Evolutionary conservation across 306 rosid species (phyloP).

Genomic region (Geum urbanum): DNA sequence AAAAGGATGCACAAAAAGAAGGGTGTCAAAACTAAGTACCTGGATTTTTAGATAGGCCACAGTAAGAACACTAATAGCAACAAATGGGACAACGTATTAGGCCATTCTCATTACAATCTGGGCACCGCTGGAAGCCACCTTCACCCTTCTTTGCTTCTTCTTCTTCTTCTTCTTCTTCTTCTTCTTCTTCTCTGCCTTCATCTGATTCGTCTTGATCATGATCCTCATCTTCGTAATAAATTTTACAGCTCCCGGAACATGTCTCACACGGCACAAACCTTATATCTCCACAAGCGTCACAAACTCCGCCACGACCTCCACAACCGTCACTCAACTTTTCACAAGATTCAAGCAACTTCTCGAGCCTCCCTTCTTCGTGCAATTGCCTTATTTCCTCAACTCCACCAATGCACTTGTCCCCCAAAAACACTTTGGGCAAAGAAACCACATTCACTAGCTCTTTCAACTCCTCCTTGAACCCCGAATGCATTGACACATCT

Average conservation of each 20-base stretch:
- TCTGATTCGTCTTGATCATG: slow-evolving; percentile 33
- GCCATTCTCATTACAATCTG: slow-evolving; percentile 90
- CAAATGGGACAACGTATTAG: slow-evolving; percentile 72
- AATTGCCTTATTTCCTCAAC: slow-evolving; percentile 66
- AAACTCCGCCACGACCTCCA: slow-evolving; percentile 35
- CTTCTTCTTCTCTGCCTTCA: slow-evolving; percentile 13
- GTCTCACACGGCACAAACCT: slow-evolving; percentile 91
- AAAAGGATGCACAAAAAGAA: slow-evolving; percentile 29
- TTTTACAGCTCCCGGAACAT: slow-evolving; percentile 92
- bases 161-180: slow-evolving; percentile 31
- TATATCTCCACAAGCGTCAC: slow-evolving; percentile 85
- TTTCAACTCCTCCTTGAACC: slow-evolving; percentile 76
- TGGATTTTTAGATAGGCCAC: slow-evolving; percentile 17
- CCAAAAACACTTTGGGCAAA: slow-evolving; percentile 77
- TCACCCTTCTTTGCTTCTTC: slow-evolving; percentile 30
- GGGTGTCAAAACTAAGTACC: slow-evolving; percentile 25
- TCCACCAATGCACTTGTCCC: slow-evolving; percentile 64
- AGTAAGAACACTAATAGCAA: slow-evolving; percentile 38
- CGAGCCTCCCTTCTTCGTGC: slow-evolving; percentile 76
- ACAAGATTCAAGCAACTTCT: slow-evolving; percentile 57
- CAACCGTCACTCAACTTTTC: slow-evolving; percentile 37
- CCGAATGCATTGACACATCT: slow-evolving; percentile 89
- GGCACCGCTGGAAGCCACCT: slow-evolving; percentile 73
- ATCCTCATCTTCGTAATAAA: slow-evolving; percentile 49
- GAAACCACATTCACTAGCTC: slow-evolving; percentile 50